Evolutionary conservation across 805 yeast species (phyloP).

Genomic region (Yamadazyma sp.): DNA sequence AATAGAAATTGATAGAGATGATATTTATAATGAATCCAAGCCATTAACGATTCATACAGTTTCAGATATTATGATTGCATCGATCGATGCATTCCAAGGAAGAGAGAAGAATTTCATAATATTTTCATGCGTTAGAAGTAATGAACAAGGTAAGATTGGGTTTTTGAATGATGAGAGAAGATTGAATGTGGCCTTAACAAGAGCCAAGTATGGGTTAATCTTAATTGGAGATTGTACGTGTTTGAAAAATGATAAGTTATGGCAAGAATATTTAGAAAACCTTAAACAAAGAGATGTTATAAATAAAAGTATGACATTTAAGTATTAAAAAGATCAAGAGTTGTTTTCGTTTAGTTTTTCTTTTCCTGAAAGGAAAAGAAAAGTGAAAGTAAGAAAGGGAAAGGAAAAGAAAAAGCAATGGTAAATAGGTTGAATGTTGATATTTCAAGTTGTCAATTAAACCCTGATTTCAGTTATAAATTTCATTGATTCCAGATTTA

Average conservation of each 20-base stretch:
- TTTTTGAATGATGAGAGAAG: slow-evolving; percentile 83
- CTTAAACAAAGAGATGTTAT: too few species aligned
- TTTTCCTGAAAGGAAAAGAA: too few species aligned
- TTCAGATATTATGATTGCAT: slow-evolving; percentile 45
- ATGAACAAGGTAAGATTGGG: slow-evolving; percentile 71
- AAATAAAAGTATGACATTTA: too few species aligned
- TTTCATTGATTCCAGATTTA: too few species aligned
- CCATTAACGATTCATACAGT: slow-evolving; percentile 50
- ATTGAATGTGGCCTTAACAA: slow-evolving; percentile 82
- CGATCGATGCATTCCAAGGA: slow-evolving; percentile 66
- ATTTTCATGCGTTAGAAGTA: slow-evolving; percentile 60
- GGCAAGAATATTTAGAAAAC: slow-evolving; percentile 49
- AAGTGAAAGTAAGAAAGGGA: too few species aligned
- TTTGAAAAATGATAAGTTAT: slow-evolving; percentile 49
- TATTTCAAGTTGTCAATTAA: too few species aligned
- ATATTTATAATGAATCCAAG: slow-evolving; percentile 43
- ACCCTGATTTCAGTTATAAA: too few species aligned
- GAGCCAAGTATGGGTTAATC: slow-evolving; percentile 80
- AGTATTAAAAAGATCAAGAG: too few species aligned
- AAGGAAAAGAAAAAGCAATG: too few species aligned
- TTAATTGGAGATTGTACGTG: slow-evolving; percentile 34
- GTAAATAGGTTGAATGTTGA: too few species aligned
- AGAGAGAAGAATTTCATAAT: slow-evolving; percentile 53
- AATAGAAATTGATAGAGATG: slow-evolving; percentile 61
- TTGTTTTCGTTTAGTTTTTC: too few species aligned